Evolutionary conservation across 2,329 filamentous ascomycete genomes (phyloP).

Genomic region (Cercospora sp.): DNA sequence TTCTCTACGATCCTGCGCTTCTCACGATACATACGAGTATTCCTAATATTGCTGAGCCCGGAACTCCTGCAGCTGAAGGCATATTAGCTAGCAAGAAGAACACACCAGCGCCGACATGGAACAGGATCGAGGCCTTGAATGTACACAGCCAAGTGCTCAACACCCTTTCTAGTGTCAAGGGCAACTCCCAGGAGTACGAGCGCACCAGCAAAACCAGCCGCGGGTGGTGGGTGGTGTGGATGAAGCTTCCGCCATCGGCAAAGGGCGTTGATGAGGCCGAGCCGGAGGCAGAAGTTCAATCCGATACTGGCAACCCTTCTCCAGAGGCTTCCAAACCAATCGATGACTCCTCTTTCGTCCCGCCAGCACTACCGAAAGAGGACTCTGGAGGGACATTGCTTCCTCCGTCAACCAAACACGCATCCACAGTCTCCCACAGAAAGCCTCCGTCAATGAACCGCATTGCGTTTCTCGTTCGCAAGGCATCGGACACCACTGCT

Average conservation of each 20-base stretch:
- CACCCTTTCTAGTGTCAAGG: slow-evolving; percentile 55
- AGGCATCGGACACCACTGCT: slow-evolving; percentile 31
- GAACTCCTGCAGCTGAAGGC: slow-evolving; percentile 45
- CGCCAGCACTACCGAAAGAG: slow-evolving; percentile 7
- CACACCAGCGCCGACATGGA: slow-evolving; percentile 44
- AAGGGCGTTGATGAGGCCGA: slow-evolving; percentile 1
- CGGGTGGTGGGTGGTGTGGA: slow-evolving; percentile 70
- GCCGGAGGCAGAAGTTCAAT: background rate
- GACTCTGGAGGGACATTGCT: slow-evolving; percentile 22
- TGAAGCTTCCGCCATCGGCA: slow-evolving; percentile 49
- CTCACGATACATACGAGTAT: slow-evolving; percentile 62
- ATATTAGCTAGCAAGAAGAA: slow-evolving; percentile 25
- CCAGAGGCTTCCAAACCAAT: background rate
- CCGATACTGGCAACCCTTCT: background rate
- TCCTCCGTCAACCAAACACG: slow-evolving; percentile 14
- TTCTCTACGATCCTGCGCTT: slow-evolving; percentile 61
- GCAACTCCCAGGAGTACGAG: slow-evolving; percentile 53
- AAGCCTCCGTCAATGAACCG: slow-evolving; percentile 32
- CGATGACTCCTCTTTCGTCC: background rate
- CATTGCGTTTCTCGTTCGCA: slow-evolving; percentile 47
- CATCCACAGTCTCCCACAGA: slow-evolving; percentile 14
- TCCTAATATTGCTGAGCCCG: slow-evolving; percentile 62
- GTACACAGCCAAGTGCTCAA: slow-evolving; percentile 62
- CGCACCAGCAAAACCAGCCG: slow-evolving; percentile 62
- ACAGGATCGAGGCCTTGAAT: slow-evolving; percentile 60